Percentiles rank a stretch among this genome's conserved stretches.
These are phyloP conservation scores for Amylocarpus encephaloides DNA, from an alignment of 2,329 filamentous ascomycete species.

Conservation along the genomic window DNA sequence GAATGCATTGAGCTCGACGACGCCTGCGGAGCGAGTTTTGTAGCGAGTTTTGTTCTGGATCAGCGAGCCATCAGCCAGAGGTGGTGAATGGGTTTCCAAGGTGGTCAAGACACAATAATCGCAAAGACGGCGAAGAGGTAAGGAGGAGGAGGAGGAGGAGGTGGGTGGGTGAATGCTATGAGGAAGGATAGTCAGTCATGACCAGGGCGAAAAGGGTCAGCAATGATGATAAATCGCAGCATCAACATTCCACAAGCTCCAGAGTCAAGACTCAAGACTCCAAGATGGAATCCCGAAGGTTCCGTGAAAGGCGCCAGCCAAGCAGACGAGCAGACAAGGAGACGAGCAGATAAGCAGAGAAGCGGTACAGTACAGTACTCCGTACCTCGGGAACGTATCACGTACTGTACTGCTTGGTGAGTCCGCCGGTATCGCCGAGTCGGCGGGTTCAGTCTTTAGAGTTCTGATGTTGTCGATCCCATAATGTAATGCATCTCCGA, in stretches of 20 bases:
- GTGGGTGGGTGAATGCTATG: background rate
- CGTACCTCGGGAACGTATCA: no score
- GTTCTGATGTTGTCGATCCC: no score
- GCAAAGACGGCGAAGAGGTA: background rate
- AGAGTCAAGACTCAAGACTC: background rate
- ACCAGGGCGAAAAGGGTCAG: background rate
- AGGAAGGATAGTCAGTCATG: background rate
- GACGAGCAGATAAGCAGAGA: no score
- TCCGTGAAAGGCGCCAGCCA: background rate
- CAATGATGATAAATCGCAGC: background rate
- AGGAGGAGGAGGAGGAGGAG: background rate
- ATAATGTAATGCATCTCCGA: no score
- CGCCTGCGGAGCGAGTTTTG: conserved; percentile 1
- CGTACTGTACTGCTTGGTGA: no score
- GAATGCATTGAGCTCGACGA: conserved; percentile 3
- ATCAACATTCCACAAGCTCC: no score
- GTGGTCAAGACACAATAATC: background rate
- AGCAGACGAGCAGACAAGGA: no score
- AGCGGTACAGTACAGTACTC: no score
- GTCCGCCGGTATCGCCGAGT: no score
- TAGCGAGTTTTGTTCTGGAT: background rate
- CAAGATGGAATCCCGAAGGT: background rate
- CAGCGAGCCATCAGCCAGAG: background rate
- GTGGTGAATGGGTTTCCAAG: background rate
- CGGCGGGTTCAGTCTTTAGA: no score